These are phyloP conservation scores for Chiua sp. DNA, from an alignment of 1,284 basidiomycete genomes.

Conservation along the genomic window DNA sequence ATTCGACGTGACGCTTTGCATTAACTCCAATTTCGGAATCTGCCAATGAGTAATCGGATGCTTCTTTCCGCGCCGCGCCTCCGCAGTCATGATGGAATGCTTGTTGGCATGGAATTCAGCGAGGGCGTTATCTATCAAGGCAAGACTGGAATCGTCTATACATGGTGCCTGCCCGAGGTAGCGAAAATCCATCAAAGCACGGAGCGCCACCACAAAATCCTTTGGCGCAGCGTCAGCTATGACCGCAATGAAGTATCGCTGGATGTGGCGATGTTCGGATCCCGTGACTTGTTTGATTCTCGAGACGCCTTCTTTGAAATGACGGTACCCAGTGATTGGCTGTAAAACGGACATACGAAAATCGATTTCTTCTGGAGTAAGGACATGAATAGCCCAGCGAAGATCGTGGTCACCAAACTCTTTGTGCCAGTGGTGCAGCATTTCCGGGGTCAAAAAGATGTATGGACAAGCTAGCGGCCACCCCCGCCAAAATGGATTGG, in stretches of 20 bases:
- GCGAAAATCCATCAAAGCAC: too few relatives aligned
- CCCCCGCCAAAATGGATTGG: too few relatives aligned
- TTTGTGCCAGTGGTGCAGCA: too few relatives aligned
- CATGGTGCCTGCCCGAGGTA: too few relatives aligned
- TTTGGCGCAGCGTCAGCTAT: not conserved
- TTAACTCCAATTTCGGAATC: constrained; percentile 12
- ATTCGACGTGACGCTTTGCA: not conserved
- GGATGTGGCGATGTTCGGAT: not conserved
- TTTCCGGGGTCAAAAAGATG: too few relatives aligned
- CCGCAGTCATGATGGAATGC: not conserved
- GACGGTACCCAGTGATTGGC: not conserved
- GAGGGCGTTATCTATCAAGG: constrained; percentile 4
- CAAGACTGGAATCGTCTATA: not conserved
- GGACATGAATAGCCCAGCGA: too few relatives aligned
- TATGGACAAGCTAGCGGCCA: too few relatives aligned
- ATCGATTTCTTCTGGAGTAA: too few relatives aligned
- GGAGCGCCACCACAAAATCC: not conserved
- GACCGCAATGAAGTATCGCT: not conserved
- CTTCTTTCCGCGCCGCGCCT: constrained; percentile 2
- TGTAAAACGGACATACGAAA: too few relatives aligned
- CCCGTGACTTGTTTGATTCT: not conserved
- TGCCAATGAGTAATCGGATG: constrained; percentile 4
- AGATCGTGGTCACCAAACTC: too few relatives aligned
- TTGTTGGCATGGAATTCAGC: constrained; percentile 10
- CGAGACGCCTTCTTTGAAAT: not conserved